These are phyloP conservation scores for Metarhizium album DNA, from an alignment of 2,329 filamentous ascomycete genomes.

Conservation along the genomic window DNA sequence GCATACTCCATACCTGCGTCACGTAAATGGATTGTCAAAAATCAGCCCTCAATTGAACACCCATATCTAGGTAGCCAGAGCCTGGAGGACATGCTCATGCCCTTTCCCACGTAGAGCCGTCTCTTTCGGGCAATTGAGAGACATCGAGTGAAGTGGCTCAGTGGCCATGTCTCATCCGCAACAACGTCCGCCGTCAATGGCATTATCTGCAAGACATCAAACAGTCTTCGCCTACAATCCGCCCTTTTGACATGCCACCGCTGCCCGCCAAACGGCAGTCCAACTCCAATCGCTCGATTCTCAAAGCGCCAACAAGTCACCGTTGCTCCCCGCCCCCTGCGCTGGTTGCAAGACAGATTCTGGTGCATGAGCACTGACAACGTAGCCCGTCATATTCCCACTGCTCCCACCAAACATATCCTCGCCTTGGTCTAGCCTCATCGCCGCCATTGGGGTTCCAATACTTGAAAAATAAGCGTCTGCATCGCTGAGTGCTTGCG, in stretches of 20 bases:
- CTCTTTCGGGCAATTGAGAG: no score
- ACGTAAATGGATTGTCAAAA: no score
- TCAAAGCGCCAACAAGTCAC: slow-evolving; percentile 60
- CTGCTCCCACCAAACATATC: slow-evolving; percentile 50
- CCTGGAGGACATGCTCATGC: no score
- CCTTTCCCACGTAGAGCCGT: no score
- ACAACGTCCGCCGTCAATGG: no score
- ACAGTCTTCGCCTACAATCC: background rate
- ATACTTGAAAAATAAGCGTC: slow-evolving; percentile 82
- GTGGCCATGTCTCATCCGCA: no score
- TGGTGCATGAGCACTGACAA: slow-evolving; percentile 74
- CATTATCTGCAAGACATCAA: no score
- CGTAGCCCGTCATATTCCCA: slow-evolving; percentile 45
- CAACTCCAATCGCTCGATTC: background rate
- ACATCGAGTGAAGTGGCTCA: no score
- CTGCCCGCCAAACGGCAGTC: background rate
- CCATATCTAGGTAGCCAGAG: no score
- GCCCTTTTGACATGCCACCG: background rate
- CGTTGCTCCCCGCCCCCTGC: slow-evolving; percentile 52
- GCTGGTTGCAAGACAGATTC: slow-evolving; percentile 65
- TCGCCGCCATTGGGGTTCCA: slow-evolving; percentile 60
- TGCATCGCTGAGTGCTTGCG: slow-evolving; percentile 69
- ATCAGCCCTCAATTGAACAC: no score
- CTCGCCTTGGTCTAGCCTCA: slow-evolving; percentile 56
- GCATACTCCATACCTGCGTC: no score